phyloP scores from a whole-genome alignment of 192 early-diverging fungal species.

The Diversispora epigaea region DNA sequence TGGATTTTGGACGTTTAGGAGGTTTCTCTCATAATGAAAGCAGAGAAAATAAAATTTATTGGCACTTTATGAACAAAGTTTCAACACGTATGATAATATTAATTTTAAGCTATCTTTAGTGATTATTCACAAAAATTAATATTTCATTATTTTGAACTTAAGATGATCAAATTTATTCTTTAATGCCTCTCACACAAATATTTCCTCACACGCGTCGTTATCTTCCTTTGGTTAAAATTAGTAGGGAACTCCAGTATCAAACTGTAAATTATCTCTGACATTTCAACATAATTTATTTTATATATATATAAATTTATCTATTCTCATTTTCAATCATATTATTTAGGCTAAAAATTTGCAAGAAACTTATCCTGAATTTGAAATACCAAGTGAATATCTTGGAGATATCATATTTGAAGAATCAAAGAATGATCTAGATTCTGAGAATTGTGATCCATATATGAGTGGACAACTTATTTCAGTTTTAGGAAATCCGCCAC shows the following conservation, averaged over 20 bases:
- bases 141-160: neutral
- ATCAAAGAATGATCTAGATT: neutral
- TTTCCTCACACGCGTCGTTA: conserved; percentile 30
- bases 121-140: neutral
- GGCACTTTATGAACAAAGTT: neutral
- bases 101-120: neutral
- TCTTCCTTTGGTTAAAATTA: neutral
- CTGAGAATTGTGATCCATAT: conserved; percentile 3
- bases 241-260: neutral
- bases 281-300: neutral
- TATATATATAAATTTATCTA: neutral
- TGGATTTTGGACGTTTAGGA: neutral
- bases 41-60: neutral
- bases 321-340: neutral
- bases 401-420: neutral
- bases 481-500: neutral
- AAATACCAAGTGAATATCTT: conserved; percentile 9
- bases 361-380: conserved; percentile 16
- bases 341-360: conserved; percentile 4
- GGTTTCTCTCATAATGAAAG: neutral
- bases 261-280: neutral
- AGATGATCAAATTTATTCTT: neutral
- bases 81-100: conserved; percentile 1
- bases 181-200: conserved; percentile 3
- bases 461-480: conserved; percentile 18